Evolutionary conservation across 371 early-diverging fungal genomes (phyloP).

Genomic region (Mucor sp.): DNA sequence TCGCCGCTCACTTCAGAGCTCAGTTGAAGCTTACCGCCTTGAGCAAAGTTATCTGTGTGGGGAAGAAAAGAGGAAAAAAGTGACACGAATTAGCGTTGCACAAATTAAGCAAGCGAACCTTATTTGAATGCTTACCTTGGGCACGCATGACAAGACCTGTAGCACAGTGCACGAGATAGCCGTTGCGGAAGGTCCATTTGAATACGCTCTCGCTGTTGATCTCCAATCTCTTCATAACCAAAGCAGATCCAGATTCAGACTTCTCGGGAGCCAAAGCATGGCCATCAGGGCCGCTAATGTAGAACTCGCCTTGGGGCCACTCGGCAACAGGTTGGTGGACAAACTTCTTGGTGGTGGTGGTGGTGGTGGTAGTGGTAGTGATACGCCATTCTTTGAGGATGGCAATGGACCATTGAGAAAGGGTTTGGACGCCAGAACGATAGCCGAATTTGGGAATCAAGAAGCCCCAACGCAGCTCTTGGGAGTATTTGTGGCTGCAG

Average conservation of each 20-base stretch:
- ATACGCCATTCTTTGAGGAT: conserved; percentile 23
- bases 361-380: conserved; percentile 3
- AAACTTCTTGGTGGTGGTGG: background rate
- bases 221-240: conserved; percentile 36
- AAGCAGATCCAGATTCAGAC: conserved; percentile 31
- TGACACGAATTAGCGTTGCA: conserved; percentile 8
- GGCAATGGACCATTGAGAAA: conserved; percentile 26
- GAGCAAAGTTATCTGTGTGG: conserved; percentile 22
- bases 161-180: conserved; percentile 51
- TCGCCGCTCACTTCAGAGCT: conserved; percentile 22
- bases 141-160: conserved; percentile 41
- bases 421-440: conserved; percentile 21
- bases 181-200: conserved; percentile 49
- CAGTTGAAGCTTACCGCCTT: conserved; percentile 31
- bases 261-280: conserved; percentile 37
- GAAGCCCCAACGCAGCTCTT: conserved; percentile 29
- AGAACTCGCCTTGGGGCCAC: conserved; percentile 43
- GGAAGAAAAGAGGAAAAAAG: background rate
- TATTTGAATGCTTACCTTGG: conserved; percentile 28
- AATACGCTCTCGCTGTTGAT: conserved; percentile 14
- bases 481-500: conserved; percentile 12
- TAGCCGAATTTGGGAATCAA: conserved; percentile 30
- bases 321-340: conserved; percentile 29
- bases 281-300: conserved; percentile 34
- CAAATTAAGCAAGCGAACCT: background rate